Conservation (phyloP, 1,139 yeast genomes). For the Pichia kudriavzevii region DNA sequence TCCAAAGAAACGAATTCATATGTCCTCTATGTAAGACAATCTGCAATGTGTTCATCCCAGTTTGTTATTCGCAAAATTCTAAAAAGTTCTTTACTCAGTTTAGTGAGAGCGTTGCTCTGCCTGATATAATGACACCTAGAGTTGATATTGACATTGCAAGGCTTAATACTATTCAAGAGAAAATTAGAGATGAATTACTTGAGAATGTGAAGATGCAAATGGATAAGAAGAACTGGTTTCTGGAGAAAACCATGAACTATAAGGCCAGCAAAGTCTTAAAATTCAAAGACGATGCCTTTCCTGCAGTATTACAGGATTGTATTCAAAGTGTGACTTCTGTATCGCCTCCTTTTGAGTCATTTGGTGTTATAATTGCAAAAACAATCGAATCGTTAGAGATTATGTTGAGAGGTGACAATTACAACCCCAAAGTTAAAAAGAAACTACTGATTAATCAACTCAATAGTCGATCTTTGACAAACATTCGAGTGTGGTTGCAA, state of each 20-base stretch:
- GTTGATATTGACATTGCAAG: constrained; percentile 10
- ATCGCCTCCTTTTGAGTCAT: constrained; percentile 27
- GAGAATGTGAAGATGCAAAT: constrained; percentile 16
- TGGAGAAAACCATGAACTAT: no score
- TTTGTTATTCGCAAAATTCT: constrained; percentile 40
- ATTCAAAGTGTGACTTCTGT: constrained; percentile 18
- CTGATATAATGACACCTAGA: constrained; percentile 13
- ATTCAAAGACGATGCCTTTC: no score
- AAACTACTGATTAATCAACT: constrained; percentile 48
- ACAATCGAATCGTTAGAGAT: constrained; percentile 63
- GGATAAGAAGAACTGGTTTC: no score
- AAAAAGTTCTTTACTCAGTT: constrained; percentile 18
- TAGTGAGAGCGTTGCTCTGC: constrained; percentile 1
- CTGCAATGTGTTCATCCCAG: constrained; percentile 77
- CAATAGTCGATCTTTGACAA: constrained; percentile 50
- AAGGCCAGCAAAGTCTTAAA: no score
- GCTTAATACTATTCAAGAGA: constrained; percentile 10
- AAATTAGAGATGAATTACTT: constrained; percentile 18
- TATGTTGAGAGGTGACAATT: constrained; percentile 47
- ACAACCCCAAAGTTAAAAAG: constrained; percentile 16
- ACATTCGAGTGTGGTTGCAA: constrained; percentile 42
- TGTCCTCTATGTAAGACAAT: constrained; percentile 91
- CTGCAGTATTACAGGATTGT: constrained; percentile 22
- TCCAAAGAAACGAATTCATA: constrained; percentile 62
- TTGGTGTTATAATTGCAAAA: constrained; percentile 35